Evolutionary conservation across 2,329 filamentous ascomycete species (phyloP).

Genomic region (Botrytis squamosa): DNA sequence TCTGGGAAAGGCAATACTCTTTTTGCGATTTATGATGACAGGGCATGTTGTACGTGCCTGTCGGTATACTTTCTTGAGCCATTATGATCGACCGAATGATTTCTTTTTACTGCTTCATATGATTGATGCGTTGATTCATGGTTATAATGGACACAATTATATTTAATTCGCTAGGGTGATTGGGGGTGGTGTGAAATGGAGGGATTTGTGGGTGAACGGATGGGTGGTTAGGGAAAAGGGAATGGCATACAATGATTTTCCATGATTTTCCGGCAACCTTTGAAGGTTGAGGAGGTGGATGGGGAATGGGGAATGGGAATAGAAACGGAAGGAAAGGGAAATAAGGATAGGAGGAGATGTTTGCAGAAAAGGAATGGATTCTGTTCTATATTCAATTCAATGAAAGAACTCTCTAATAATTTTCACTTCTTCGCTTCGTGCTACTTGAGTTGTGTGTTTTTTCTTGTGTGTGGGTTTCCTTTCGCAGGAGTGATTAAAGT

Average conservation of each 20-base stretch:
- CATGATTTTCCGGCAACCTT: not conserved
- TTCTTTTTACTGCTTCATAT: not conserved
- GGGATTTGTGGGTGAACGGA: not conserved
- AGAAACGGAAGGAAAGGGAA: not conserved
- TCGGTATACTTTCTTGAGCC: constrained; percentile 17
- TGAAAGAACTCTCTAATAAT: constrained; percentile 9
- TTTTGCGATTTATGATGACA: constrained; percentile 3
- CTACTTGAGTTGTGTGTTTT: not conserved
- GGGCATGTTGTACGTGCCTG: constrained; percentile 12
- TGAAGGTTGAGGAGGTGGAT: not conserved
- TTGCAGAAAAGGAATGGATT: not conserved
- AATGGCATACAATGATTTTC: constrained; percentile 17
- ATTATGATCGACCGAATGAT: not conserved
- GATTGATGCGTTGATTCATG: constrained; percentile 11
- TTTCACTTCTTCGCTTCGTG: not conserved
- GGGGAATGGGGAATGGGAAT: not conserved
- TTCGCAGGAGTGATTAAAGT: not conserved
- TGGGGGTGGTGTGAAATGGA: not conserved
- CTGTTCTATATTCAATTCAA: not conserved
- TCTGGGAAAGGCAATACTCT: constrained; percentile 14
- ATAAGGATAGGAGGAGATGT: not conserved
- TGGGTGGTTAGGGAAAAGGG: constrained; percentile 10
- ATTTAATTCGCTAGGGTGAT: constrained; percentile 16
- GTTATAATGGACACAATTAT: constrained; percentile 16
- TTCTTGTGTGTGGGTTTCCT: not conserved